phyloP scores from a whole-genome alignment of 2,329 filamentous ascomycete genomes.

The Phaeosphaeriaceae sp. region DNA sequence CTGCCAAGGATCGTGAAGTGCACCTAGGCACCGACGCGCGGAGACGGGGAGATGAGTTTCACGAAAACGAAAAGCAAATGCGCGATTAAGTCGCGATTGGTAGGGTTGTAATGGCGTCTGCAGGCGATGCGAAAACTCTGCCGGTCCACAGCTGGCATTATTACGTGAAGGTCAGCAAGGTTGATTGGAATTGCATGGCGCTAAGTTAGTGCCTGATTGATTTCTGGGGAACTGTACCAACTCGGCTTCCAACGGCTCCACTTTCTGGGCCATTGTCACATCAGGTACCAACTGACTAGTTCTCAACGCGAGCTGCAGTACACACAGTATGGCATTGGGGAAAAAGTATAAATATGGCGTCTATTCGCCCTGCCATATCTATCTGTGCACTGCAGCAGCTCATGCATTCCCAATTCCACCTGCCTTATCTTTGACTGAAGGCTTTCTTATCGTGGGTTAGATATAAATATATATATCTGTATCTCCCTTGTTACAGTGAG shows the following conservation, averaged over 20 bases:
- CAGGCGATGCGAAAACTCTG: constrained; percentile 20
- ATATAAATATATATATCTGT: too few relatives aligned
- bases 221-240: constrained; percentile 22
- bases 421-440: constrained; percentile 6
- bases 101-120: too few relatives aligned
- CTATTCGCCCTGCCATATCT: background rate
- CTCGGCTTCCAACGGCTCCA: constrained; percentile 9
- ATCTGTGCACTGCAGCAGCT: background rate
- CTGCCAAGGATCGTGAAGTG: constrained; percentile 41
- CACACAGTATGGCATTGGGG: too few relatives aligned
- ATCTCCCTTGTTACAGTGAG: too few relatives aligned
- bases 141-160: background rate
- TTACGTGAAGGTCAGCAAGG: background rate
- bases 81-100: too few relatives aligned
- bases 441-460: constrained; percentile 6
- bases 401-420: background rate
- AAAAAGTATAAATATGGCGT: constrained; percentile 1
- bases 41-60: background rate
- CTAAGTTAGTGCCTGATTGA: constrained; percentile 2
- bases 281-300: constrained; percentile 3
- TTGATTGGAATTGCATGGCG: background rate
- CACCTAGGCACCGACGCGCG: constrained; percentile 10
- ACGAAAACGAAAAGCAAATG: constrained; percentile 1
- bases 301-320: background rate
- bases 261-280: background rate